Conservation (phyloP, 306 rosid species). For the Fagus crenata region DNA sequence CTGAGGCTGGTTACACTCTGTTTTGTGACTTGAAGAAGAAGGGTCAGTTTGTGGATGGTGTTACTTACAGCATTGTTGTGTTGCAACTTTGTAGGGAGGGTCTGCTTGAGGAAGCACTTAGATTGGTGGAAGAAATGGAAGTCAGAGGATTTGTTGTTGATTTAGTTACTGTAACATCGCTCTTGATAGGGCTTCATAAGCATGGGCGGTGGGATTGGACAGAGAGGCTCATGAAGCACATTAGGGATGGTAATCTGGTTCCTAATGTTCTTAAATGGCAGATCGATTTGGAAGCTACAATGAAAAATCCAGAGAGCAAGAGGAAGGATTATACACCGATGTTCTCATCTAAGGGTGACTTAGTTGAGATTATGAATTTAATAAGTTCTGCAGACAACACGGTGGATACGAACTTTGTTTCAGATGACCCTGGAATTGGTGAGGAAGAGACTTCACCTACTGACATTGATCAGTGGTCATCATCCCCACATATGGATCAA, state of each 20-base stretch:
- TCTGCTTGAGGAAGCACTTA: conserved; percentile 64
- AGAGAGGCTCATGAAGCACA: conserved; percentile 78
- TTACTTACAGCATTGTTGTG: conserved; percentile 77
- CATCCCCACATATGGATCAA: conserved; percentile 78
- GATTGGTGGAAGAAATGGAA: conserved; percentile 93
- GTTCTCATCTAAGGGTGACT: conserved; percentile 65
- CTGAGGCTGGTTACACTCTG: conserved; percentile 71
- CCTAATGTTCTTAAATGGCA: conserved; percentile 76
- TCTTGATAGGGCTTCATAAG: conserved; percentile 63
- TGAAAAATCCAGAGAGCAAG: conserved; percentile 56
- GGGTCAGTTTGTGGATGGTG: conserved; percentile 77
- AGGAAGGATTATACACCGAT: conserved; percentile 60
- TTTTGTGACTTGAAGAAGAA: conserved; percentile 86
- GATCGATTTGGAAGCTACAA: conserved; percentile 66
- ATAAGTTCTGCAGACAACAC: conserved; percentile 33
- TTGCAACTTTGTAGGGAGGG: conserved; percentile 79
- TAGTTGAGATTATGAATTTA: conserved; percentile 51
- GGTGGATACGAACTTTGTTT: conserved; percentile 14
- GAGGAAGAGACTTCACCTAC: conserved; percentile 24
- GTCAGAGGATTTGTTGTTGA: conserved; percentile 74
- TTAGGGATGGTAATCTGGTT: conserved; percentile 68
- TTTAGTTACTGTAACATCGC: conserved; percentile 70
- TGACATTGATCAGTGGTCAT: conserved; percentile 63
- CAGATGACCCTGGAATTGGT: conserved; percentile 25
- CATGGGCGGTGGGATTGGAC: conserved; percentile 78